Conservation (phyloP, 2,329 filamentous ascomycete genomes). For the Hypoxylon rubiginosum region DNA sequence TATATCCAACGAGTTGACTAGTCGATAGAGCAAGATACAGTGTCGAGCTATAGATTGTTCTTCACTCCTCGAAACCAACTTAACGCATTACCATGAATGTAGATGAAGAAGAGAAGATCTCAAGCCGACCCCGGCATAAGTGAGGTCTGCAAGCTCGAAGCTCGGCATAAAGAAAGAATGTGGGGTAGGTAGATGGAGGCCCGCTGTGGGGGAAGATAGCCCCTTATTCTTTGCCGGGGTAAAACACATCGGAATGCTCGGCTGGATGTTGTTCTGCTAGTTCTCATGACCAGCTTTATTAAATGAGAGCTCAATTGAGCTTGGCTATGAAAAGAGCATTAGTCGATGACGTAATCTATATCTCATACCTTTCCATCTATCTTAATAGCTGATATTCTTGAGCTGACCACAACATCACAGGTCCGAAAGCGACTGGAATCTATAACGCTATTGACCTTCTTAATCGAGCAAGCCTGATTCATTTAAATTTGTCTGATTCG, state of each 20-base stretch:
- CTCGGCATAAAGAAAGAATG: constrained; percentile 31
- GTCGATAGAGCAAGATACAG: neutral
- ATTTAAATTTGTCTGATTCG: constrained; percentile 10
- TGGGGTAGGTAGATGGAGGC: constrained; percentile 31
- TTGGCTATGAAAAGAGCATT: neutral
- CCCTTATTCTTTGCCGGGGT: constrained; percentile 18
- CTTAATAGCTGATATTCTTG: neutral
- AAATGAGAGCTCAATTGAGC: neutral
- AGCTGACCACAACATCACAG: neutral
- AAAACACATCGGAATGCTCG: constrained; percentile 19
- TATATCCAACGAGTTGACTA: neutral
- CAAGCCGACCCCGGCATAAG: neutral
- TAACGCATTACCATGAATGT: neutral
- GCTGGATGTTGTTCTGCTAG: constrained; percentile 15
- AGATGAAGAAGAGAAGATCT: neutral
- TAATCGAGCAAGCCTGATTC: constrained; percentile 17
- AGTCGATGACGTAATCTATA: neutral
- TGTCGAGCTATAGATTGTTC: neutral
- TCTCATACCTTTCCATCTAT: neutral
- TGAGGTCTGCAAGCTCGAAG: neutral
- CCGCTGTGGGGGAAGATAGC: constrained; percentile 37
- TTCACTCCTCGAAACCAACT: neutral
- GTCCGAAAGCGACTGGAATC: neutral
- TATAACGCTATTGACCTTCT: constrained; percentile 24
- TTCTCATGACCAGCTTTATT: neutral